Evolutionary conservation across 768 basidiomycete species (phyloP), one percentile per base, ranked within the genome.

Genomic region (Tubosaeta sp.): DNA sequence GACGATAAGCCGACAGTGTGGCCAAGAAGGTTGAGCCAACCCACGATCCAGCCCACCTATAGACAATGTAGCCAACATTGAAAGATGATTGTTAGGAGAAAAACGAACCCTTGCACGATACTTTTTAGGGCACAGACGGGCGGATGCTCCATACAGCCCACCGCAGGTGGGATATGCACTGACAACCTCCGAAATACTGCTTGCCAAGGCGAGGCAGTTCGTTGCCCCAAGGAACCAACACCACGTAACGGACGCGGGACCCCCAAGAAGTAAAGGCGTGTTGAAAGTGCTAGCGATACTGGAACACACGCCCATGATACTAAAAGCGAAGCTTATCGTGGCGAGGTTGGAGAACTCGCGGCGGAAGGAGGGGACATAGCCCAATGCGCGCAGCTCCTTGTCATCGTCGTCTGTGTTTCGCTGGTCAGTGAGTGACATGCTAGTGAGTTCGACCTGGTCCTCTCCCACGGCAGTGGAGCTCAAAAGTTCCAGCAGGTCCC

Each of bases 271-370:
- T 17, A 71, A 56, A 4, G 71, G 72, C 0, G 71, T 72, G 45
- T 72, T 72, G 56, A 72, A 66, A 4, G 71, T 71, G 37, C 53
- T 68, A 14, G 71, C 71, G 10, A 72, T 62, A 13, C 68, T 65
- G 9, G 71, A 67, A 43, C 65, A 69, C 22, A 73, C 59, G 12
- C 69, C 66, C 72, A 71, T 59, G 53, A 71, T 68, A 43, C 61
- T 65, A 46, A 64, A 69, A 4, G 67, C 60, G 25, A 63, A 72
- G 54, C 65, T 61, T 41, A 67, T 64, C 31, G 70, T 71, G 12
- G 65, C 63, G 25, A 74, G 60, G 44, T 68, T 74, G 43, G 72
- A 67, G 50, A 78, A 78, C 62, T 78, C 77, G 27, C 75, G 65
- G 6, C 63, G 65, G 59, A 78, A 77, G 27, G 69, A 61, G 1